Evolutionary conservation across 176 grass and related monocot genomes (phyloP).

Genomic region (Triticum monococcum): DNA sequence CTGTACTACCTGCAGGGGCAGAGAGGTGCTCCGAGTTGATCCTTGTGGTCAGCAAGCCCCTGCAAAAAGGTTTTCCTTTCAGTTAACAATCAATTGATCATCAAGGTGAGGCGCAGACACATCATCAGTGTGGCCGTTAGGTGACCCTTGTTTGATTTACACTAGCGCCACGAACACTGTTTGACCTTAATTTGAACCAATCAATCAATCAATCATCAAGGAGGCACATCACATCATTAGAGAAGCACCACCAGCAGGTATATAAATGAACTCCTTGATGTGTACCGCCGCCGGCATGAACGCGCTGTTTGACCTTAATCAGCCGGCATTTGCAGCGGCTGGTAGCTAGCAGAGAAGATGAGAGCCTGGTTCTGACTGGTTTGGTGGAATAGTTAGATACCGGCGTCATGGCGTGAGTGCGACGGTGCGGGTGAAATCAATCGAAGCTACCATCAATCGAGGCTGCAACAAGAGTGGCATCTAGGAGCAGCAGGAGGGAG

Average conservation of each 20-base stretch:
- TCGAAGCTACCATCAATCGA: not conserved
- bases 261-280: no score
- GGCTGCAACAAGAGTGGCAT: no score
- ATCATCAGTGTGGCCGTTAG: not conserved
- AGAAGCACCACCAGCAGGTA: no score
- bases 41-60: constrained; percentile 97
- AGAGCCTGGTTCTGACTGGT: not conserved
- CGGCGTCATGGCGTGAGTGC: no score
- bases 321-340: not conserved
- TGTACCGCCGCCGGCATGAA: not conserved
- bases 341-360: not conserved
- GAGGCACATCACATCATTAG: no score
- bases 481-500: no score
- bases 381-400: no score
- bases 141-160: not conserved
- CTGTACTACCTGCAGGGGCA: constrained; percentile 91
- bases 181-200: no score
- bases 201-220: no score
- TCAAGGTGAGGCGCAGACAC: not conserved
- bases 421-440: not conserved
- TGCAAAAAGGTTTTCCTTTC: constrained; percentile 6
- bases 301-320: not conserved
- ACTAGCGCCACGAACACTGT: no score
- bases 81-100: not conserved
- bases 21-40: constrained; percentile 77